These are phyloP conservation scores for Phytophthora sojae DNA, from an alignment of 352 stramenopile species.

Conservation along the genomic window DNA sequence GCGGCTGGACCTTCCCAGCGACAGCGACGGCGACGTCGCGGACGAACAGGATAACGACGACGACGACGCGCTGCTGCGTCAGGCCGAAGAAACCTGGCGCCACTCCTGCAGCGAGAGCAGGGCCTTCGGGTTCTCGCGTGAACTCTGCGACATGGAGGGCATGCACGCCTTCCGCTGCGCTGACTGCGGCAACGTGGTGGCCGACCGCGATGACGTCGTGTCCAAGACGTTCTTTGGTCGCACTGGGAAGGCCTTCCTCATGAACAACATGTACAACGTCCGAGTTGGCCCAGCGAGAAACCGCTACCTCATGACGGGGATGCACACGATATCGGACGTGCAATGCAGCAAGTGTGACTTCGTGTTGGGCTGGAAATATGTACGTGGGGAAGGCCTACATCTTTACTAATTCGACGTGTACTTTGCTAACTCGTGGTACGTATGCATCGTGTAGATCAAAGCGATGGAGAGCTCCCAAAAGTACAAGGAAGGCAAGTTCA, in stretches of 20 bases:
- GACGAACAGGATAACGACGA: conserved; percentile 33
- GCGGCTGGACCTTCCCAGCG: conserved; percentile 21
- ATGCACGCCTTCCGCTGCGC: conserved; percentile 71
- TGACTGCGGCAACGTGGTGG: conserved; percentile 70
- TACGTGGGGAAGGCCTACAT: conserved; percentile 25
- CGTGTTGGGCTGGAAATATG: conserved; percentile 87
- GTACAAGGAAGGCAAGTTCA: conserved; percentile 90
- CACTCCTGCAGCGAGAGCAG: conserved; percentile 24
- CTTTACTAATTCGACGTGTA: too few species aligned
- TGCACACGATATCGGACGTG: conserved; percentile 83
- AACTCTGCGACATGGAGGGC: conserved; percentile 56
- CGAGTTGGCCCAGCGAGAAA: conserved; percentile 61
- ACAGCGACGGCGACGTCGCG: conserved; percentile 35
- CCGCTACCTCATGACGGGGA: conserved; percentile 82
- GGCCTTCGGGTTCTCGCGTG: conserved; percentile 45
- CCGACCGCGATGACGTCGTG: conserved; percentile 72
- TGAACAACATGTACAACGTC: conserved; percentile 81
- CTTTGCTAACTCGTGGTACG: neutral
- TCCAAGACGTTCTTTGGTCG: conserved; percentile 84
- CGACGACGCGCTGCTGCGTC: conserved; percentile 23
- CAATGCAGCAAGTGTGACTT: conserved; percentile 59
- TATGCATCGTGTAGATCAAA: conserved; percentile 56
- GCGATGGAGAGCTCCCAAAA: conserved; percentile 84
- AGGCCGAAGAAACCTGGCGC: conserved; percentile 32
- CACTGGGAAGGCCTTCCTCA: conserved; percentile 79